phyloP scores from a whole-genome alignment of 2,329 filamentous ascomycete species.

The Aureobasidium sp. region DNA sequence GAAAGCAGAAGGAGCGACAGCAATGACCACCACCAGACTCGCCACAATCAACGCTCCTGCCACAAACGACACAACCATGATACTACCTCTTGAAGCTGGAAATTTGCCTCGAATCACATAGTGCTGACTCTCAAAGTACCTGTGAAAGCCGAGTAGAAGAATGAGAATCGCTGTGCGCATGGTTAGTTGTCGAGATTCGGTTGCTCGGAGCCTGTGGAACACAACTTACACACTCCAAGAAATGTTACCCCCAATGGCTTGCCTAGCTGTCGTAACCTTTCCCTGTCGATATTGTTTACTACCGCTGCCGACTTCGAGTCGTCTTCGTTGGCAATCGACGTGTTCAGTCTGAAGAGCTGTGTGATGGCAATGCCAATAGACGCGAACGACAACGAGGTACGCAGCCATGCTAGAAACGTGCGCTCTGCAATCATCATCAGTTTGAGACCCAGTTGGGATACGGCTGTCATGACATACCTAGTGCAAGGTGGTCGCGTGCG shows the following conservation, averaged over 20 bases:
- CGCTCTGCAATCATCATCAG: constrained; percentile 50
- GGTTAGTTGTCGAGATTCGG: not conserved
- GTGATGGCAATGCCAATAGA: constrained; percentile 78
- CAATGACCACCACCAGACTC: constrained; percentile 54
- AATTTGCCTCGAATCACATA: constrained; percentile 78
- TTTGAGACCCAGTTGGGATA: not conserved
- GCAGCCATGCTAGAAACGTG: constrained; percentile 79
- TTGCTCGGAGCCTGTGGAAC: not conserved
- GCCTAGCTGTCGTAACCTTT: constrained; percentile 54
- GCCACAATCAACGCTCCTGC: constrained; percentile 53
- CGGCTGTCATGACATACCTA: constrained; percentile 48
- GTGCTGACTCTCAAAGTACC: constrained; percentile 70
- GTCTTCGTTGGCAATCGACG: constrained; percentile 41
- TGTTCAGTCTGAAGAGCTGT: constrained; percentile 78
- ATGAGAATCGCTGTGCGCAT: constrained; percentile 55
- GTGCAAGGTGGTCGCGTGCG: constrained; percentile 71
- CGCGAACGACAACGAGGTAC: constrained; percentile 74
- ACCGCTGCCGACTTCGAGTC: constrained; percentile 22
- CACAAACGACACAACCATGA: constrained; percentile 61
- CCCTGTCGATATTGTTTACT: constrained; percentile 19
- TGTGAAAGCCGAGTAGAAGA: constrained; percentile 67
- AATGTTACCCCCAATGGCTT: constrained; percentile 73
- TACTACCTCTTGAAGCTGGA: constrained; percentile 67
- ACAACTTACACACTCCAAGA: constrained; percentile 51
- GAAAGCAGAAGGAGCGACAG: constrained; percentile 44